Evolutionary conservation across 768 basidiomycete species (phyloP), one percentile per base, ranked within the genome.

Genomic region (Leucogyrophana mollusca): DNA sequence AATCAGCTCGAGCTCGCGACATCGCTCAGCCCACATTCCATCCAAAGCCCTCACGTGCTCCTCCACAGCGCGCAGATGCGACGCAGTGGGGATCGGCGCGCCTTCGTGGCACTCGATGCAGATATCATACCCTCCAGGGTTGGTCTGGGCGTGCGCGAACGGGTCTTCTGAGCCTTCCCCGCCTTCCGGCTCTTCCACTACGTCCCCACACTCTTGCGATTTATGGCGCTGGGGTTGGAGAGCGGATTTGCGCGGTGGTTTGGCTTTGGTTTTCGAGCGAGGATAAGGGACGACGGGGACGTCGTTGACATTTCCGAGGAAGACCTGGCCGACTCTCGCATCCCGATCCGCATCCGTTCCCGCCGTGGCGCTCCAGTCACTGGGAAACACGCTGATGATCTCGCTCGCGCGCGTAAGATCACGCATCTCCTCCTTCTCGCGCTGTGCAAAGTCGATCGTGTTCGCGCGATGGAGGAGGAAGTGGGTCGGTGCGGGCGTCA

Each of bases 371-470:
- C 22, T 22, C 5, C 53, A 50, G 24, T n/a, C 48, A 2, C 38
- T 40, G 53, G 66, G 68, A 34, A 68, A 68, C 0, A 80, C 54
- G 33, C 74, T 74, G 53, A 86, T 70, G 43, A 94, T 91, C 68
- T 90, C 88, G 17, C 80, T 84, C 6, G 90, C 88, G 48, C 81
- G 77, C 0, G 93, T 95, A 45, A 94, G 70, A 58, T 89, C 87
- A 10, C 87, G 73, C 90, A 94, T 94, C 71, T 94, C 93, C 50
- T 90, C 88, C 65, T 81, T 81, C 69, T 95, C 92, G 25, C 90
- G 75, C 57, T 82, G 78, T 11, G 88, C 83, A 64, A 94, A 92
- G 61, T 90, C 80, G 59, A 91, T 78, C 23, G 85, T 87, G 60
- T 87, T 87, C 4, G 68, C 68, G 27, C 51, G 49, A 54, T 58